Percentiles rank a stretch among this genome's conserved stretches.
These are phyloP conservation scores for Dentipellis fragilis DNA, from an alignment of 768 basidiomycete genomes.

Conservation along the genomic window DNA sequence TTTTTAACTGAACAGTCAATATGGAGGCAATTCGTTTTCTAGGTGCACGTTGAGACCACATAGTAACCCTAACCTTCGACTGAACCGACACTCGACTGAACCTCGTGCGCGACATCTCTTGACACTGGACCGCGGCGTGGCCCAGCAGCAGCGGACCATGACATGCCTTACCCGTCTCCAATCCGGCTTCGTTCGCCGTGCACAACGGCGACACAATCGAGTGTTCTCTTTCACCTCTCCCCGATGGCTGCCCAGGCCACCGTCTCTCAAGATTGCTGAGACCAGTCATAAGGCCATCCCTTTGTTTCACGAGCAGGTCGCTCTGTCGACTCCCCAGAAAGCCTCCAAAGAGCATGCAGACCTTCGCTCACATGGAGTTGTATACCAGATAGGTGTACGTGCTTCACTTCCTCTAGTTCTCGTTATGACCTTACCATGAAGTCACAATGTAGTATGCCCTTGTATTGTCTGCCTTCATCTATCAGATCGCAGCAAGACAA, in stretches of 20 bases:
- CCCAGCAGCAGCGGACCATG: too few relatives aligned
- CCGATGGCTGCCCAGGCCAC: not conserved
- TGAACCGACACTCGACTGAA: too few relatives aligned
- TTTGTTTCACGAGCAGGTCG: slow-evolving; percentile 27
- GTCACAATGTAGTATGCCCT: slow-evolving; percentile 9
- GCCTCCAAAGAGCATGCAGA: slow-evolving; percentile 37
- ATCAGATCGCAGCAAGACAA: slow-evolving; percentile 11
- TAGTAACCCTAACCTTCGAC: too few relatives aligned
- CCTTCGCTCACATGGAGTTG: slow-evolving; percentile 28
- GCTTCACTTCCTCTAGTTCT: not conserved
- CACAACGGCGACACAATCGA: not conserved
- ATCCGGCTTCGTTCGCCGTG: too few relatives aligned
- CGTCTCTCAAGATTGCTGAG: slow-evolving; percentile 1
- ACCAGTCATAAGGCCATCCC: slow-evolving; percentile 9
- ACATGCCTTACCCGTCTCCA: too few relatives aligned
- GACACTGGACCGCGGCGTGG: too few relatives aligned
- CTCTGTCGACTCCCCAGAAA: slow-evolving; percentile 20
- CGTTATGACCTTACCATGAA: not conserved
- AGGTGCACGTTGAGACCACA: too few relatives aligned
- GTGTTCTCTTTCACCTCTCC: slow-evolving; percentile 4
- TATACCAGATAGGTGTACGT: slow-evolving; percentile 45
- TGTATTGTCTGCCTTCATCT: slow-evolving; percentile 10
- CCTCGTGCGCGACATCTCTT: too few relatives aligned
- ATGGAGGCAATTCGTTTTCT: too few relatives aligned
- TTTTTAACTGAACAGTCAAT: too few relatives aligned